Conservation (phyloP, 768 basidiomycete genomes). For the Hemileccinum rubropunctum region DNA sequence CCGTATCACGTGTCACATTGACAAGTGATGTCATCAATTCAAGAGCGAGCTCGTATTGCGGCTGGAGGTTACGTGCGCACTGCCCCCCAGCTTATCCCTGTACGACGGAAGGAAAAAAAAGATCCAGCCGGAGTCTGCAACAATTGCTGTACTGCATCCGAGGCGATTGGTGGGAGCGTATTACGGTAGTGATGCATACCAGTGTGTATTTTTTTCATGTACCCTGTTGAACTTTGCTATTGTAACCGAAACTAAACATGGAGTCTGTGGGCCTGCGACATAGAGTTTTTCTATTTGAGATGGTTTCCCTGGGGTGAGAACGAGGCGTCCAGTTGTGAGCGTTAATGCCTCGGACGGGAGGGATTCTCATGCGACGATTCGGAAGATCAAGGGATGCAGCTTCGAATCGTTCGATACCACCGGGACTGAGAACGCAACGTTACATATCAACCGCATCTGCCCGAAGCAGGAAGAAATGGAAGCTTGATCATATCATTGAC, state of each 20-base stretch:
- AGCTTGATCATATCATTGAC: not conserved
- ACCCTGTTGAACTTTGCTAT: constrained; percentile 3
- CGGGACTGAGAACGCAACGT: not conserved
- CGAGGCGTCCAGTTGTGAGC: no score
- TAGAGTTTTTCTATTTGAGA: not conserved
- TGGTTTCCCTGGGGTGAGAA: not conserved
- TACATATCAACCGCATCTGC: not conserved
- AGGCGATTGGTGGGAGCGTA: not conserved
- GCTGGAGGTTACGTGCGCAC: no score
- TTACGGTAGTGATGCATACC: constrained; percentile 1
- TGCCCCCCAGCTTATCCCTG: no score
- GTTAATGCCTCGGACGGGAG: no score
- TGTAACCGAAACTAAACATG: constrained; percentile 7
- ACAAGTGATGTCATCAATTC: constrained; percentile 9
- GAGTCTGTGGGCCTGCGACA: no score
- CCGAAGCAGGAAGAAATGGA: constrained; percentile 4
- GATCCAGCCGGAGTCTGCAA: no score
- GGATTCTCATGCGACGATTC: not conserved
- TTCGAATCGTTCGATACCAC: not conserved
- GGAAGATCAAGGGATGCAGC: not conserved
- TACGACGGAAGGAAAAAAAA: no score
- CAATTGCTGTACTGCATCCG: not conserved
- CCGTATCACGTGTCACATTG: no score
- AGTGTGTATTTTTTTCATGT: not conserved
- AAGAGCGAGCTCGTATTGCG: no score